Percentiles rank a stretch among this genome's conserved stretches.
These are phyloP conservation scores for Venturia effusa DNA, from an alignment of 2,329 filamentous ascomycete species.

Conservation along the genomic window DNA sequence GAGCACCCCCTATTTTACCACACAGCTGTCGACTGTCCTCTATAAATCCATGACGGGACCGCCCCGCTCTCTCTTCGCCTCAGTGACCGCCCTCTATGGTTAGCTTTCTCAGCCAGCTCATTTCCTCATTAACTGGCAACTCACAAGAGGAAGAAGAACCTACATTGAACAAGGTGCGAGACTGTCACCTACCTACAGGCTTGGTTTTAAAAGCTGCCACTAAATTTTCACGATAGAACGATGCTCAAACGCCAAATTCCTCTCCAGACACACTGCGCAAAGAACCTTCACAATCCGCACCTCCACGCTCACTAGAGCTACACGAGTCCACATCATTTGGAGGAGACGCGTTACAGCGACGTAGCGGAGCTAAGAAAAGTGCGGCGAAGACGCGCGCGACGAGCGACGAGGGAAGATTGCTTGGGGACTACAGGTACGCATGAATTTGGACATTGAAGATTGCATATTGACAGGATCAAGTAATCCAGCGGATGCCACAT, in stretches of 20 bases:
- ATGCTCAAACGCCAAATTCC: not conserved
- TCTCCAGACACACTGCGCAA: not conserved
- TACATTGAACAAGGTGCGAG: not conserved
- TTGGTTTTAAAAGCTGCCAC: not conserved
- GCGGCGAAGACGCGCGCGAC: not conserved
- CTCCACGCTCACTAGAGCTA: not conserved
- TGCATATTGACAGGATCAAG: not conserved
- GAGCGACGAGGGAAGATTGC: not conserved
- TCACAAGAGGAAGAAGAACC: not conserved
- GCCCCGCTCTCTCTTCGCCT: not conserved
- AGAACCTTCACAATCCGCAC: not conserved
- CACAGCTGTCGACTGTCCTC: not conserved
- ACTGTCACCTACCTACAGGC: not conserved
- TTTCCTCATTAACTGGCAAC: not conserved
- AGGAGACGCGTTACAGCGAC: not conserved
- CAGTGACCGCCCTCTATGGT: not conserved
- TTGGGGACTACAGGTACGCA: not conserved
- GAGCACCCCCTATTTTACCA: not conserved
- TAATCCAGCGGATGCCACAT: not conserved
- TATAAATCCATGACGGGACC: slow-evolving; percentile 1
- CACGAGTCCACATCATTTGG: not conserved
- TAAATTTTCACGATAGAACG: not conserved
- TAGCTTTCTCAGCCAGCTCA: not conserved
- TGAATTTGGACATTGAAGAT: not conserved
- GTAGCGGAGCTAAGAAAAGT: not conserved